Percentiles rank a stretch among this genome's conserved stretches.
Evolutionary conservation across 371 early-diverging fungal genomes (phyloP).

Genomic region (Syncephalastrum contaminatum): DNA sequence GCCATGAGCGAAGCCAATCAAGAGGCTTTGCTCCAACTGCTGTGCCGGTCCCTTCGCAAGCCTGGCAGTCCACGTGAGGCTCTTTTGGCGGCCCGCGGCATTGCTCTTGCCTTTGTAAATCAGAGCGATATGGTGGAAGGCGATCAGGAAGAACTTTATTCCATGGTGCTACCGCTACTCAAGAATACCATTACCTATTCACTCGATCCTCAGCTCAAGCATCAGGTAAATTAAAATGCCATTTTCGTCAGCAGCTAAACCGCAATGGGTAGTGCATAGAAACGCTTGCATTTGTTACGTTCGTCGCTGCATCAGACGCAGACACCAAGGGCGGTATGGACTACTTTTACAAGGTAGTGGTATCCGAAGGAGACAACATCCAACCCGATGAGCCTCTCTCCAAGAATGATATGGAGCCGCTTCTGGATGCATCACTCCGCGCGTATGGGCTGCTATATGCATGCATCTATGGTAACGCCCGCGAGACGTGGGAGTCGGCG

Average conservation of each 20-base stretch:
- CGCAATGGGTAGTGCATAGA: conserved; percentile 35
- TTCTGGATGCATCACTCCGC: conserved; percentile 39
- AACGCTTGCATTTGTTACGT: conserved; percentile 53
- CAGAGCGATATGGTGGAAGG: conserved; percentile 43
- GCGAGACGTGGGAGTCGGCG: conserved; percentile 33
- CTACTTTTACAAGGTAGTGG: conserved; percentile 28
- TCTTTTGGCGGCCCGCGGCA: conserved; percentile 52
- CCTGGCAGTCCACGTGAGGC: conserved; percentile 57
- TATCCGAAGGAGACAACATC: conserved; percentile 20
- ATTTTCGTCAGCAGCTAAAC: conserved; percentile 1
- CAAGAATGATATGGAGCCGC: conserved; percentile 12
- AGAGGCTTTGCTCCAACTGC: conserved; percentile 42
- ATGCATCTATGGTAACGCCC: conserved; percentile 37
- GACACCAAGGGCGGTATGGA: conserved; percentile 41
- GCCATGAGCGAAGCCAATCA: conserved; percentile 15
- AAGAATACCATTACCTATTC: conserved; percentile 44
- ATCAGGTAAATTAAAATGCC: conserved; percentile 23
- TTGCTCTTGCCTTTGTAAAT: conserved; percentile 61
- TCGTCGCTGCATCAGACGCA: conserved; percentile 55
- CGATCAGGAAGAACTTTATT: conserved; percentile 57
- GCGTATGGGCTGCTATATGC: conserved; percentile 52
- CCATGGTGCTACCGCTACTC: conserved; percentile 42
- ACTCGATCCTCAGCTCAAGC: conserved; percentile 38
- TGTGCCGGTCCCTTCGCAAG: conserved; percentile 56
- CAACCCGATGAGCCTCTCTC: conserved; percentile 17